Evolutionary conservation across 108 stramenopile genomes (phyloP).

Genomic region (Cylindrotheca fusiformis): DNA sequence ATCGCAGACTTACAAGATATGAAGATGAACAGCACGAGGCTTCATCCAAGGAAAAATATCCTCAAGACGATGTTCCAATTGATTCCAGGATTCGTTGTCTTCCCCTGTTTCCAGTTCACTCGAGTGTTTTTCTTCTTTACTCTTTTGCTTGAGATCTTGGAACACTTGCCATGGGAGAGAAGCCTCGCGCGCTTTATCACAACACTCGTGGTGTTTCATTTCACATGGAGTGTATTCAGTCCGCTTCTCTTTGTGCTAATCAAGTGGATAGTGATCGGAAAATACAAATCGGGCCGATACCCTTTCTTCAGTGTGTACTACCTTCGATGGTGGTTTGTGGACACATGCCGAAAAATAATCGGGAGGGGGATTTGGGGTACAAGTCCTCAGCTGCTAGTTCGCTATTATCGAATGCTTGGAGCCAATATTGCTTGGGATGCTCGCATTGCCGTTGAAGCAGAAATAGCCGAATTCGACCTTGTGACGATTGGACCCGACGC

Average conservation of each 20-base stretch:
- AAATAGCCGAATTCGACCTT: slow-evolving; percentile 65
- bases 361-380: slow-evolving; percentile 47
- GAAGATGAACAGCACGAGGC: slow-evolving; percentile 19
- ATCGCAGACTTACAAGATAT: slow-evolving; percentile 33
- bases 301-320: slow-evolving; percentile 50
- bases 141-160: slow-evolving; percentile 25
- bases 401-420: slow-evolving; percentile 54
- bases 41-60: slow-evolving; percentile 10
- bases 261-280: slow-evolving; percentile 63
- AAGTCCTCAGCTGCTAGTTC: slow-evolving; percentile 16
- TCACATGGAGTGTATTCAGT: slow-evolving; percentile 39
- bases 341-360: slow-evolving; percentile 44
- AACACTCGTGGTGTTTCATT: slow-evolving; percentile 38
- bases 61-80: slow-evolving; percentile 32
- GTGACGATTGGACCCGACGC: slow-evolving; percentile 48
- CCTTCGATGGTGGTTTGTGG: slow-evolving; percentile 69
- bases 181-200: slow-evolving; percentile 37
- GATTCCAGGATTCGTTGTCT: slow-evolving; percentile 34
- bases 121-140: slow-evolving; percentile 50
- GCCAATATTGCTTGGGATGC: slow-evolving; percentile 52
- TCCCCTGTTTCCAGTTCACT: slow-evolving; percentile 45
- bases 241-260: slow-evolving; percentile 49
- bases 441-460: slow-evolving; percentile 40
- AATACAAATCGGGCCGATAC: slow-evolving; percentile 49
- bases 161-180: slow-evolving; percentile 26